A percentile compares a stretch with the other conserved stretches of the same genome.
Evolutionary conservation across 495 filamentous ascomycete species (phyloP).

Genomic region (Copromyces sp.): DNA sequence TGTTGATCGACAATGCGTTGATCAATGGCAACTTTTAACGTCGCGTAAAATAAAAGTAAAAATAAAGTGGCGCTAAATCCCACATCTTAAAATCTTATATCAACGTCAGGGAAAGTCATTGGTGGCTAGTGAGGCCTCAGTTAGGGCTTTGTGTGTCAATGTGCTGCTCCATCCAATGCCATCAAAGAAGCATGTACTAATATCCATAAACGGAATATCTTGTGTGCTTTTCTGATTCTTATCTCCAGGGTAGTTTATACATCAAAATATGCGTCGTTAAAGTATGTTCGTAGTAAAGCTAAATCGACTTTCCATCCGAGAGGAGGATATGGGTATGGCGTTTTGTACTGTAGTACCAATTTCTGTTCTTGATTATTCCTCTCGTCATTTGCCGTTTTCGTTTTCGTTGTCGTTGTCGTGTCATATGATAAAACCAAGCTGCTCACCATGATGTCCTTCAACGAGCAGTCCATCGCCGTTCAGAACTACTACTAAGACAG

Average conservation of each 20-base stretch:
- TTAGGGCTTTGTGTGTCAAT: neutral
- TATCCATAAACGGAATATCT: neutral
- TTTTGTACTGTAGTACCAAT: neutral
- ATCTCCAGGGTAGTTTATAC: no score
- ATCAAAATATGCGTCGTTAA: no score
- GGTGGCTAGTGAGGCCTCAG: neutral
- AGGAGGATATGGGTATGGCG: neutral
- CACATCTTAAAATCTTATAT: neutral
- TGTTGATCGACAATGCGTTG: neutral
- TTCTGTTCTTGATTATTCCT: neutral
- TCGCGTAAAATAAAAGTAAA: neutral
- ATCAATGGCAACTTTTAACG: neutral
- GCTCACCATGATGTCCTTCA: neutral
- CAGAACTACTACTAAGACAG: conserved; percentile 2
- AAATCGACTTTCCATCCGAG: no score
- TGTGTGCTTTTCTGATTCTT: neutral
- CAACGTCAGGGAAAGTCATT: neutral
- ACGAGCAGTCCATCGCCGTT: neutral
- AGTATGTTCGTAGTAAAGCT: no score
- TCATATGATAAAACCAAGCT: neutral
- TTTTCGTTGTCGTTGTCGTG: neutral
- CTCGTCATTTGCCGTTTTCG: neutral
- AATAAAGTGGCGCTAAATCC: neutral
- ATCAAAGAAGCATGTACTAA: neutral
- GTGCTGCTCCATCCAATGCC: neutral